phyloP scores from a whole-genome alignment of 306 rosid genomes.

The Trichosanthes cucumerina region DNA sequence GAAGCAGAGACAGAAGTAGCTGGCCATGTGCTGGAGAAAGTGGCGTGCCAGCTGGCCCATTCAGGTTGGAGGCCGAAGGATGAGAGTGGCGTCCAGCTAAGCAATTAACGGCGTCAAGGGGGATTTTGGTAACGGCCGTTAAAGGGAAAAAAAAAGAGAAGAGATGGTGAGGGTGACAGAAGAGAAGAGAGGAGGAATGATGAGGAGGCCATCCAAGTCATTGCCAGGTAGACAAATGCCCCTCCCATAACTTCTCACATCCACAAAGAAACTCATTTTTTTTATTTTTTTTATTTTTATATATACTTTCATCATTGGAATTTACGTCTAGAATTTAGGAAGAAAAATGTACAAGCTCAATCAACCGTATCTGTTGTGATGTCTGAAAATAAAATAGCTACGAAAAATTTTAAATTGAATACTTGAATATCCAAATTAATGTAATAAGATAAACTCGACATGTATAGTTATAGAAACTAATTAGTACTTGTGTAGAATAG shows the following conservation, averaged over 20 bases:
- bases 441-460: too few relatives aligned
- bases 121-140: not conserved
- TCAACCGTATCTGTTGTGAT: too few relatives aligned
- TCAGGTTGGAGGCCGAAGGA: conserved; percentile 10
- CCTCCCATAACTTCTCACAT: not conserved
- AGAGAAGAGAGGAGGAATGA: conserved; percentile 17
- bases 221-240: conserved; percentile 13
- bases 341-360: too few relatives aligned
- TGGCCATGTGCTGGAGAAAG: conserved; percentile 34
- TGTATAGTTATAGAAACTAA: too few relatives aligned
- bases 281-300: too few relatives aligned
- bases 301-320: too few relatives aligned
- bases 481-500: too few relatives aligned
- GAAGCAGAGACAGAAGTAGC: conserved; percentile 23
- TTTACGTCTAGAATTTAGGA: too few relatives aligned
- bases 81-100: conserved; percentile 31
- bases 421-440: too few relatives aligned
- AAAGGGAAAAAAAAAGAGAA: not conserved
- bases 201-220: conserved; percentile 21
- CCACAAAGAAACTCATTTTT: not conserved
- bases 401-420: too few relatives aligned
- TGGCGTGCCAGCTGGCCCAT: conserved; percentile 37
- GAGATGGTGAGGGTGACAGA: conserved; percentile 10
- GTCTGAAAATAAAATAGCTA: too few relatives aligned
- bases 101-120: conserved; percentile 15